Evolutionary conservation across 1,139 yeast genomes (phyloP), one percentile per base, ranked within the genome.

Genomic region (Sugiyamaella castrensis): DNA sequence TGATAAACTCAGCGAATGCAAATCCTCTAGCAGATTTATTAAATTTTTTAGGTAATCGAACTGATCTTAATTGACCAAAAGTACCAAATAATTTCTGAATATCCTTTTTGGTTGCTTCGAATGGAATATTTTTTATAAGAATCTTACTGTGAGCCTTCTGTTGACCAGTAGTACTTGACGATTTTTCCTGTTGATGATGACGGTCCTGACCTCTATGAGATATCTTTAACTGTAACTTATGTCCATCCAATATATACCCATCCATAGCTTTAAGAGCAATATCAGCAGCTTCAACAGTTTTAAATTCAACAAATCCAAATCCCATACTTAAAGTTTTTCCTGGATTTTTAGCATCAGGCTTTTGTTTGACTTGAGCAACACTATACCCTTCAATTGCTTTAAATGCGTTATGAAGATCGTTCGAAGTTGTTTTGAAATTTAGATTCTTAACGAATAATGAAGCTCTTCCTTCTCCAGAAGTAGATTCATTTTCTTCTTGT

Each of bases 21-120:
- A 92, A 92, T 65, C 99, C 99, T 67, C 98, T 81, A 12, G 97
- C 95, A 32, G 91, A 80, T 66, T 85, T 86, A 75, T 92, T 95
- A 73, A 91, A 89, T 68, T 94, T 94, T 78, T 86, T 86, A 28
- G 99, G 99, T 45, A 92, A 92, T 66, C 98, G 84, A 40, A 91
- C 96, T 1, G 98, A 86, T 62, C 91, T 88, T 63, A 92, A 75
- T 69, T 87, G 91, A 52, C 98, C 99, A 72, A 91, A 92, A 1
- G 96, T 84, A 48, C 91, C 92, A 70, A 92, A 89, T 56, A 92
- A 73, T 65, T 89, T 95, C 65, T 87, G 82, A 37, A 92, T 81
- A 64, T 94, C 98, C 66, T 87, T 85, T 70, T 96, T 81, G 10
- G 95, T 79, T 26, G 98, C 94, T 71, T 92, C 98, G 70, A 92